These are phyloP conservation scores for Penicillium lividum DNA, from an alignment of 495 filamentous ascomycete genomes.

Conservation along the genomic window DNA sequence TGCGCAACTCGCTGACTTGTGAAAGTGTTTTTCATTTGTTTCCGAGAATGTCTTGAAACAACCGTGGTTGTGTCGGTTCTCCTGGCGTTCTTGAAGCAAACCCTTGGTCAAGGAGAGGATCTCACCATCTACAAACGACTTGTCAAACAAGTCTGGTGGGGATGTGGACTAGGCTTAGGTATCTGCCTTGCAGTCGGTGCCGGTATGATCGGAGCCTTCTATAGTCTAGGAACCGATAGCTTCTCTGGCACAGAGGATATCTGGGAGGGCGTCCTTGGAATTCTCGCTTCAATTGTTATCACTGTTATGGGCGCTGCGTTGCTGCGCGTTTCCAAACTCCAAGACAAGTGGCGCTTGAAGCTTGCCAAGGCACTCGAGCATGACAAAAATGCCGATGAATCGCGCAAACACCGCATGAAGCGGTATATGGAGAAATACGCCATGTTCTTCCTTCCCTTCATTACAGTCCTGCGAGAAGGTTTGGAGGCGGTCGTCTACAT, in stretches of 20 bases:
- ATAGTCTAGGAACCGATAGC: slow-evolving; percentile 66
- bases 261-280: slow-evolving; percentile 75
- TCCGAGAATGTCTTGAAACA: slow-evolving; percentile 81
- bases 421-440: slow-evolving; percentile 71
- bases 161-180: slow-evolving; percentile 60
- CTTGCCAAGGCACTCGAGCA: slow-evolving; percentile 67
- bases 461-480: slow-evolving; percentile 84
- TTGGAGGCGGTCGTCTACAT: slow-evolving; percentile 82
- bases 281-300: slow-evolving; percentile 75
- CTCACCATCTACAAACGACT: slow-evolving; percentile 63
- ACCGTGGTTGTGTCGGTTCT: slow-evolving; percentile 81
- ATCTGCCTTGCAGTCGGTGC: slow-evolving; percentile 69
- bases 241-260: slow-evolving; percentile 69
- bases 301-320: slow-evolving; percentile 75
- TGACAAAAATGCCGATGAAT: slow-evolving; percentile 36
- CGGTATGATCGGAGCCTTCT: slow-evolving; percentile 79
- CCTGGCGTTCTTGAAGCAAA: slow-evolving; percentile 78
- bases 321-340: slow-evolving; percentile 78
- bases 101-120: slow-evolving; percentile 62
- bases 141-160: slow-evolving; percentile 75
- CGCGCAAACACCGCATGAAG: slow-evolving; percentile 51
- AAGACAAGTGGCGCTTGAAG: slow-evolving; percentile 83
- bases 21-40: slow-evolving; percentile 81
- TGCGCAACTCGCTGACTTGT: slow-evolving; percentile 1
- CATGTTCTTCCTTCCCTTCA: slow-evolving; percentile 80